Evolutionary conservation across 139 green algal genomes (phyloP).

Genomic region (Asterochloris erici): DNA sequence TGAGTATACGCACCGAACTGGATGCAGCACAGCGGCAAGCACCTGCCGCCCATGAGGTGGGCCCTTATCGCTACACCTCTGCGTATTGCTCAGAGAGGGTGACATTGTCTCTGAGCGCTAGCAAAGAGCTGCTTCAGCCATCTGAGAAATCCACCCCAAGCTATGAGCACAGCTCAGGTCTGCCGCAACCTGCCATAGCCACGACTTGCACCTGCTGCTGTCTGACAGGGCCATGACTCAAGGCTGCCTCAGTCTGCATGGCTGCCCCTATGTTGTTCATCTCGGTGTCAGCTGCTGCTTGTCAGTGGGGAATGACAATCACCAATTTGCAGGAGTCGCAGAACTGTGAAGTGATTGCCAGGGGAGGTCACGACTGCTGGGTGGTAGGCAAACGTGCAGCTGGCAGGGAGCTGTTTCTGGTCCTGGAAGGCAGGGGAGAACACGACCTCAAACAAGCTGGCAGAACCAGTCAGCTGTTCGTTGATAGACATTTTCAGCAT

Average conservation of each 20-base stretch:
- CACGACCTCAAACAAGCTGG: constrained; percentile 1
- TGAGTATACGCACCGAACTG: not conserved
- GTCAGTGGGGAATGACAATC: not conserved
- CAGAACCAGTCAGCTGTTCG: not conserved
- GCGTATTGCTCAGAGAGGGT: not conserved
- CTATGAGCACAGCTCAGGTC: constrained; percentile 1
- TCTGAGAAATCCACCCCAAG: not conserved
- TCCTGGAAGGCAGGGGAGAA: constrained; percentile 29
- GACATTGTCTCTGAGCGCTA: not conserved
- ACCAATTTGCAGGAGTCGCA: not conserved
- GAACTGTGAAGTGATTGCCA: constrained; percentile 23
- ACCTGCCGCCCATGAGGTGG: not conserved
- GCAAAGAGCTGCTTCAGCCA: not conserved
- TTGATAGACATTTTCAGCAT: not conserved
- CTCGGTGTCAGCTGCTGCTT: not conserved
- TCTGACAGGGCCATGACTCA: no score
- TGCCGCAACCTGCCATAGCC: not conserved
- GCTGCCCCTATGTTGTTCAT: not conserved
- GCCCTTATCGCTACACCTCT: not conserved
- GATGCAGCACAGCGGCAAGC: not conserved
- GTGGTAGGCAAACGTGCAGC: constrained; percentile 3
- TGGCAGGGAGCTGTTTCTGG: constrained; percentile 16
- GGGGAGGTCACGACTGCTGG: constrained; percentile 35
- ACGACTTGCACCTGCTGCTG: not conserved
- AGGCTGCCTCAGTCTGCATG: not conserved